These are phyloP conservation scores for Linum lewisii DNA, from an alignment of 345 rosid genomes.

Conservation along the genomic window DNA sequence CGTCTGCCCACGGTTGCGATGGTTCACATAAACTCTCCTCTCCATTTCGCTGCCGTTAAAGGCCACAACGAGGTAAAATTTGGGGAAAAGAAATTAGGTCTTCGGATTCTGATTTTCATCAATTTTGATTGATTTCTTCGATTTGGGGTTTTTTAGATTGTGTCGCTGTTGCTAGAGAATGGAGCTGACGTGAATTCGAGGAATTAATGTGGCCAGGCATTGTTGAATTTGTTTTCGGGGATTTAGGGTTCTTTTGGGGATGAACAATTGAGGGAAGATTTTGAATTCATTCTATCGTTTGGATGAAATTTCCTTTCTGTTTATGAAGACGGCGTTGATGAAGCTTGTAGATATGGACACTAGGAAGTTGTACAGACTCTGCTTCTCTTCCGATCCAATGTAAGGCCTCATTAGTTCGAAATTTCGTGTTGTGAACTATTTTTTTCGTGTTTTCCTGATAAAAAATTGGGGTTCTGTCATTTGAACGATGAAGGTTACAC, in stretches of 20 bases:
- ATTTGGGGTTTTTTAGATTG: constrained; percentile 47
- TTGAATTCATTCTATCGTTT: background rate
- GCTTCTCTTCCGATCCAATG: constrained; percentile 80
- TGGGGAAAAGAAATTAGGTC: too few relatives aligned
- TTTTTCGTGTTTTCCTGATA: too few relatives aligned
- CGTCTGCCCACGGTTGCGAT: too few relatives aligned
- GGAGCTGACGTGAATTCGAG: constrained; percentile 98
- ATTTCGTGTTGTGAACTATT: too few relatives aligned
- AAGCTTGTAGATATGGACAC: too few relatives aligned
- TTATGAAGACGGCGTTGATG: constrained; percentile 82
- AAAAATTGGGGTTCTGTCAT: too few relatives aligned
- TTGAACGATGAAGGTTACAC: constrained; percentile 42
- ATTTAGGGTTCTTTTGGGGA: too few relatives aligned
- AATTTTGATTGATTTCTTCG: constrained; percentile 11
- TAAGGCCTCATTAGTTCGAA: constrained; percentile 20
- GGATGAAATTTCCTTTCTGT: constrained; percentile 9
- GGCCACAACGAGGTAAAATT: constrained; percentile 87
- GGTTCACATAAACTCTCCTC: too few relatives aligned
- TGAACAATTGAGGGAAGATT: background rate
- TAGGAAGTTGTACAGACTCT: constrained; percentile 99
- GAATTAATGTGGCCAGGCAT: constrained; percentile 95
- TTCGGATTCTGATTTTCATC: background rate
- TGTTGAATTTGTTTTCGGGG: too few relatives aligned
- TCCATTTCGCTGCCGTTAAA: constrained; percentile 96
- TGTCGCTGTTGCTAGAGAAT: constrained; percentile 66